These are phyloP conservation scores for Knoxdaviesia proteae DNA, from an alignment of 2,329 filamentous ascomycete genomes.

Conservation along the genomic window DNA sequence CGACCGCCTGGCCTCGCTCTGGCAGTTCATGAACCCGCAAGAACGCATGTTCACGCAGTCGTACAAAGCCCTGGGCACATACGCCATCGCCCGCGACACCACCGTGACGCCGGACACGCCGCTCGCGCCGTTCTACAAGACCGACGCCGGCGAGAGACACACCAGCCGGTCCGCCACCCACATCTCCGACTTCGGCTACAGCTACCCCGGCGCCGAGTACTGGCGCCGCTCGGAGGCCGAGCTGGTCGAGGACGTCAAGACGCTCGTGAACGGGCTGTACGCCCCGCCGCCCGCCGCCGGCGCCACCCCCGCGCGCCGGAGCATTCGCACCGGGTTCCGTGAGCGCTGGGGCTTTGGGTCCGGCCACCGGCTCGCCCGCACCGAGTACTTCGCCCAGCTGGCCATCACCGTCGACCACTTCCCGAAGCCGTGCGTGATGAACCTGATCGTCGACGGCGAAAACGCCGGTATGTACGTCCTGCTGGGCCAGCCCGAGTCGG, in stretches of 20 bases:
- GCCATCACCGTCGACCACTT: constrained; percentile 15
- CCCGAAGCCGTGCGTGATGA: constrained; percentile 14
- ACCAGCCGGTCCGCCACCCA: constrained; percentile 16
- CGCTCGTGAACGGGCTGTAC: constrained; percentile 15
- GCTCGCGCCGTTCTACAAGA: constrained; percentile 27
- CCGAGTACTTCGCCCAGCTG: constrained; percentile 14
- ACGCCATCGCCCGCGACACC: constrained; percentile 17
- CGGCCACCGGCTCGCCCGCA: not conserved
- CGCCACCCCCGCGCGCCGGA: not conserved
- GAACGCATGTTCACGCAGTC: constrained; percentile 14
- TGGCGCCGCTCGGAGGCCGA: constrained; percentile 12
- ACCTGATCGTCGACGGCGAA: constrained; percentile 13
- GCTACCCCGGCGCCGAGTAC: constrained; percentile 16
- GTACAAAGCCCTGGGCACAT: constrained; percentile 17
- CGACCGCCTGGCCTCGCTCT: constrained; percentile 41
- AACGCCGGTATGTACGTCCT: constrained; percentile 14
- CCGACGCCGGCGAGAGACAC: constrained; percentile 15
- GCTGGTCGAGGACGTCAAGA: constrained; percentile 11
- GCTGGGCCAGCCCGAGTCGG: constrained; percentile 14
- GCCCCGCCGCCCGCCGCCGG: constrained; percentile 3
- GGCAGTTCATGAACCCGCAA: constrained; percentile 20
- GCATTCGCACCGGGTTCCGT: not conserved
- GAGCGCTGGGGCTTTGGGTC: not conserved
- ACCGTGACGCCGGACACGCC: constrained; percentile 21
- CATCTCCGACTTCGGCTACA: constrained; percentile 17